Evolutionary conservation across 164 flowering plant species (phyloP).

Genomic region (Tinospora cordifolia): DNA sequence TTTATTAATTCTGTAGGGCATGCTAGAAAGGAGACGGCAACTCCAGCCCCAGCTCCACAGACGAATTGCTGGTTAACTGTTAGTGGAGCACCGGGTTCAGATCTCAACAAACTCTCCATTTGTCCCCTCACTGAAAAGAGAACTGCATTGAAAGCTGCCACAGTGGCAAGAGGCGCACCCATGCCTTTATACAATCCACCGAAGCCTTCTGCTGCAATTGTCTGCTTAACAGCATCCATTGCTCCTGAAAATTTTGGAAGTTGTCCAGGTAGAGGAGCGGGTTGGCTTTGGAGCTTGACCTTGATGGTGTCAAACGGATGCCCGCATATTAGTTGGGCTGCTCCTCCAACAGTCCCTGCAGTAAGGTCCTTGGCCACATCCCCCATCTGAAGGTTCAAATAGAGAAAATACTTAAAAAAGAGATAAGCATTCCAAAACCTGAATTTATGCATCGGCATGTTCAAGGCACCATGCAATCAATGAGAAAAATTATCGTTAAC

Average conservation of each 20-base stretch:
- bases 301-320: constrained; percentile 98
- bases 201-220: constrained; percentile 79
- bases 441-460: not conserved
- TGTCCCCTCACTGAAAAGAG: constrained; percentile 92
- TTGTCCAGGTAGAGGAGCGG: constrained; percentile 82
- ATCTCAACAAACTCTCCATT: constrained; percentile 71
- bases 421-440: not conserved
- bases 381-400: constrained; percentile 48
- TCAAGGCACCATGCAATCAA: not conserved
- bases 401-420: not conserved
- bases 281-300: constrained; percentile 98
- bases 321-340: constrained; percentile 76
- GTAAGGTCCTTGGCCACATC: constrained; percentile 89
- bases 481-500: not conserved
- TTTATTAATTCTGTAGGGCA: constrained; percentile 95
- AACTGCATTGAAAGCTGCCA: constrained; percentile 92
- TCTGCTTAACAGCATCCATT: constrained; percentile 86
- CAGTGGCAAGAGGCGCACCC: constrained; percentile 99
- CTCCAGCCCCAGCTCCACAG: constrained; percentile 90
- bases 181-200: constrained; percentile 89
- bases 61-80: constrained; percentile 67
- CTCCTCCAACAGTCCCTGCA: constrained; percentile 95
- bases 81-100: constrained; percentile 73
- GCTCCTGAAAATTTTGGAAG: constrained; percentile 73
- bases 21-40: constrained; percentile 88